Percentiles rank a stretch among this genome's conserved stretches.
Evolutionary conservation across 129 eudicot species (phyloP).

Genomic region (Logfia minima): DNA sequence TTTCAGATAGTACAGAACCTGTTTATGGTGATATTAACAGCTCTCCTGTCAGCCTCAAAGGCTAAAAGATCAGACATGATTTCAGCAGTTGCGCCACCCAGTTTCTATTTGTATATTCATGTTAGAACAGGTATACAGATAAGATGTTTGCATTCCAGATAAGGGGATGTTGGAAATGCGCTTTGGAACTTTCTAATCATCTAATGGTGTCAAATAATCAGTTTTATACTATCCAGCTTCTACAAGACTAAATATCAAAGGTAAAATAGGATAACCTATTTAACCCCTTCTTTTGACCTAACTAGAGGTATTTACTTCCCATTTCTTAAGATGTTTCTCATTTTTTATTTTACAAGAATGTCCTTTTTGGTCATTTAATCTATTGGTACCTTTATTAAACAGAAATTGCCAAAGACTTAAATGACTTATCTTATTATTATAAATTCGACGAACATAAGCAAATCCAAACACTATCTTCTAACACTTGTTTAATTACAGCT

Average conservation of each 20-base stretch:
- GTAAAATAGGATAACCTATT: not conserved
- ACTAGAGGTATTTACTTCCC: not conserved
- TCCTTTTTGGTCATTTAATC: not conserved
- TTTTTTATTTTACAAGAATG: not conserved
- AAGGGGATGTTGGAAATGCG: not conserved
- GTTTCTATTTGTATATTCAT: conserved; percentile 49
- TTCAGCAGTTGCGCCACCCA: conserved; percentile 98
- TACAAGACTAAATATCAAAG: not conserved
- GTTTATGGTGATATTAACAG: conserved; percentile 95
- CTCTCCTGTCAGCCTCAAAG: conserved; percentile 98
- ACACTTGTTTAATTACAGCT: not conserved
- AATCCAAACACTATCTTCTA: not conserved
- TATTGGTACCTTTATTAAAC: not conserved
- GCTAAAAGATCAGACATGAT: conserved; percentile 97
- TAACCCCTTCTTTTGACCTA: not conserved
- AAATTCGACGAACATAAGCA: not conserved
- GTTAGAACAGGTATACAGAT: not conserved
- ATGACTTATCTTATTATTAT: not conserved
- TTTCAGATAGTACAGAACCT: conserved; percentile 42
- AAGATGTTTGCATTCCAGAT: not conserved
- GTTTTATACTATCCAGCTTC: not conserved
- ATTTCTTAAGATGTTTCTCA: not conserved
- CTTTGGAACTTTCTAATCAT: not conserved
- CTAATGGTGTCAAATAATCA: not conserved
- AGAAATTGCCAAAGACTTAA: not conserved